Base-by-base conservation (phyloP, 306 rosid genomes). In the Glycyrrhiza uralensis region DNA sequence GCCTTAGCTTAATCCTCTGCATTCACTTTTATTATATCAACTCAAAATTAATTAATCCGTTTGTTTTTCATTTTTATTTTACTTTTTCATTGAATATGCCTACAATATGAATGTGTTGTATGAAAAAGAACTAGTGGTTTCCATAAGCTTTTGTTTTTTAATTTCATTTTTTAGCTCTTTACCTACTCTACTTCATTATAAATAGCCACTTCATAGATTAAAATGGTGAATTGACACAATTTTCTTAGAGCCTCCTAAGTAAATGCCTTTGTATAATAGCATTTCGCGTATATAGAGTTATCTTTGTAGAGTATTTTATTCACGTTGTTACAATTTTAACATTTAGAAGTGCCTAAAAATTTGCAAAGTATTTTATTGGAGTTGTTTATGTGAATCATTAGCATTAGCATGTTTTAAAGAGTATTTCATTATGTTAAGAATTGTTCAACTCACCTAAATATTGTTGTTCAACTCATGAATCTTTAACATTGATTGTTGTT, bases 1-100 rank as follows among this genome's bases (percentile, higher is more conserved):
- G 33, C 90, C 91, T 30, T 90, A 86, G 67, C 30, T 41, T 1
- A 2, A 47, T 52, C 64, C 28, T 24, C 28, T 5, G 28, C 5
- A 14, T 28, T 49, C 8, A 0, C 19, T 36, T n/a, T n/a, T n/a
- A 1, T 52, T 5, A 5, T 3, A 30, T 8, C 29, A 24, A 60
- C 33, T 33, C 22, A 8, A 41, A 78, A 51, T 61, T 62, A 36
- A 15, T 51, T 30, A 41, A 29, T 70, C 71, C 3, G 18, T 69
- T 51, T 70, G 4, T 11, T 28, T 58, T n/a, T n/a, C n/a, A n/a
- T n/a, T n/a, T n/a, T n/a, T n/a, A n/a, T n/a, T n/a, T 17, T 4
- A 22, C 29, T 32, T 42, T 12, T 47, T n/a, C 69, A 77, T 45
- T 54, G 1, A 71, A 30, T 5, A 33, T 22, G 42, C 47, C 14